Percentiles rank a stretch among this genome's conserved stretches.
These are phyloP conservation scores for Crithidia brevicula DNA, from an alignment of 208 protist species.

Conservation along the genomic window DNA sequence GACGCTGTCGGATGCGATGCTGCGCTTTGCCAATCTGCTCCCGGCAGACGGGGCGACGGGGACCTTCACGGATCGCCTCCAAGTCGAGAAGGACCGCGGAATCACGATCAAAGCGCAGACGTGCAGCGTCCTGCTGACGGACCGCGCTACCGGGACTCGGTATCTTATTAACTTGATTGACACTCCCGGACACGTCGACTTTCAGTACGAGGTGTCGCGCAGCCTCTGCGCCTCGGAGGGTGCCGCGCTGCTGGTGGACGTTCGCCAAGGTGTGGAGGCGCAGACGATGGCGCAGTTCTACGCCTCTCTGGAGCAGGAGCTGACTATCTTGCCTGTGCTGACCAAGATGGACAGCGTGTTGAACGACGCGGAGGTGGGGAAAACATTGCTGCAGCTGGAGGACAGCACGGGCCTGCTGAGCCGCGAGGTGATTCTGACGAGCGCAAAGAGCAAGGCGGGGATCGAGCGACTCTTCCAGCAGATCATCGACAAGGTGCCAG, in stretches of 20 bases:
- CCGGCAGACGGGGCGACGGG: conserved; percentile 59
- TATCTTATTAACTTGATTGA: conserved; percentile 98
- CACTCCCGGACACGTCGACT: conserved; percentile 98
- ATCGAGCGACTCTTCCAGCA: conserved; percentile 88
- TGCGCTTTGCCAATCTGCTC: conserved; percentile 83
- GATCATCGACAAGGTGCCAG: conserved; percentile 93
- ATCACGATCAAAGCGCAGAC: conserved; percentile 97
- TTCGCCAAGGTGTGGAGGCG: conserved; percentile 93
- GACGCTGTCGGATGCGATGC: conserved; percentile 90
- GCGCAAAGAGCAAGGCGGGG: conserved; percentile 92
- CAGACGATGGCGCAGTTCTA: conserved; percentile 98
- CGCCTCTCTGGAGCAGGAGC: conserved; percentile 88
- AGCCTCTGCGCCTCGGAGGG: conserved; percentile 94
- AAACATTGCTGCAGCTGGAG: conserved; percentile 82
- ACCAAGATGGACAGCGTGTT: conserved; percentile 92
- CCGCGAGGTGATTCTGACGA: conserved; percentile 89
- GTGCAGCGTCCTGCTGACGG: conserved; percentile 82
- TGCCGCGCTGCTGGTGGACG: conserved; percentile 93
- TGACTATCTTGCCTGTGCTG: conserved; percentile 88
- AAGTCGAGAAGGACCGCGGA: conserved; percentile 95
- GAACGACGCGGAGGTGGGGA: conserved; percentile 67
- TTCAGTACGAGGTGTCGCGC: conserved; percentile 97
- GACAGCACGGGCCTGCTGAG: conserved; percentile 86
- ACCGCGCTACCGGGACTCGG: conserved; percentile 15
- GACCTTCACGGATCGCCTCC: conserved; percentile 93